Evolutionary conservation across 805 yeast species (phyloP).

Genomic region (Vanderwaltozyma tropicalis): DNA sequence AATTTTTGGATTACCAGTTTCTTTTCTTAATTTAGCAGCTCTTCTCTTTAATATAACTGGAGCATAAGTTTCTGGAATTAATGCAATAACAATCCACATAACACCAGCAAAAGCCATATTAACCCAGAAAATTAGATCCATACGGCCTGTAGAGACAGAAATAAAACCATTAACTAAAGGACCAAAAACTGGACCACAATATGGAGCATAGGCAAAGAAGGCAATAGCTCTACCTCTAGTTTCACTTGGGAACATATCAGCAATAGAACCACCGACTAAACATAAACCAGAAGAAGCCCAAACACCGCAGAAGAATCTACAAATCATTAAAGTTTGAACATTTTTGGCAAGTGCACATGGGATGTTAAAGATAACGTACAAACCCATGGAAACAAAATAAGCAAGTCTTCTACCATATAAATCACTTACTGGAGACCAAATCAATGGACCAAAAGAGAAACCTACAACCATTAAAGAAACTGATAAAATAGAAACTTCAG

Average conservation of each 20-base stretch:
- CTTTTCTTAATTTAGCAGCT: constrained; percentile 58
- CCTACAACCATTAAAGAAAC: constrained; percentile 87
- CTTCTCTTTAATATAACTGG: constrained; percentile 64
- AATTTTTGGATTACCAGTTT: constrained; percentile 72
- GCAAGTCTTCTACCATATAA: constrained; percentile 79
- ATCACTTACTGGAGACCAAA: constrained; percentile 87
- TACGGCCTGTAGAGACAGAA: constrained; percentile 54
- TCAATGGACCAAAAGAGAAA: constrained; percentile 73
- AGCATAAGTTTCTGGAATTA: constrained; percentile 85
- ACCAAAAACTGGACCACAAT: constrained; percentile 86
- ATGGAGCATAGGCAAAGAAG: constrained; percentile 84
- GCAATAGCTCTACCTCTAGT: constrained; percentile 86
- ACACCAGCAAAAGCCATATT: constrained; percentile 87
- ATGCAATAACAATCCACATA: constrained; percentile 55
- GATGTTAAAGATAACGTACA: constrained; percentile 70
- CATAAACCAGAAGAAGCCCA: constrained; percentile 76
- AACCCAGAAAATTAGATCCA: constrained; percentile 76
- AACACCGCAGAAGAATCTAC: constrained; percentile 82
- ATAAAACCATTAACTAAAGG: constrained; percentile 84
- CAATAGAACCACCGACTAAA: constrained; percentile 83
- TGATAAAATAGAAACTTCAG: constrained; percentile 68
- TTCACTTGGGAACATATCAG: constrained; percentile 75
- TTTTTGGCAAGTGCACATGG: constrained; percentile 82
- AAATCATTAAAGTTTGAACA: constrained; percentile 68
- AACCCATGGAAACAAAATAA: constrained; percentile 61